Evolutionary conservation across 2,329 filamentous ascomycete species (phyloP).

Genomic region (Fusarium coicis): DNA sequence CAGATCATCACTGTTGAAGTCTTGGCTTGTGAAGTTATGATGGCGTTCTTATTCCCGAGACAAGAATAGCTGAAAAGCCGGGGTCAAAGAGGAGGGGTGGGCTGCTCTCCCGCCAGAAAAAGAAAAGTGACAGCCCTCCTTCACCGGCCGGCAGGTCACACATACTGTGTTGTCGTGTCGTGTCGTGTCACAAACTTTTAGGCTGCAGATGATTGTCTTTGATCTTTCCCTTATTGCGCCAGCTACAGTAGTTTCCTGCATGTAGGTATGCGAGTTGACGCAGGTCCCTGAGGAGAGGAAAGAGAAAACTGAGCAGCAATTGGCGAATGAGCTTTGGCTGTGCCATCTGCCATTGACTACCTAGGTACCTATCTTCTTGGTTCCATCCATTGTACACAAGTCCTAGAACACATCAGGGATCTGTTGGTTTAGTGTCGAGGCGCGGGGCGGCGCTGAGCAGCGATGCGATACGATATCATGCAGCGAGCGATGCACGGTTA

Average conservation of each 20-base stretch:
- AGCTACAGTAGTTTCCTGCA: conserved; percentile 35
- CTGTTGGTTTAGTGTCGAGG: conserved; percentile 14
- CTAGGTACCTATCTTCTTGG: neutral
- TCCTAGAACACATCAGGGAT: conserved; percentile 1
- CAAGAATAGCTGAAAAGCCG: conserved; percentile 11
- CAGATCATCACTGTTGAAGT: neutral
- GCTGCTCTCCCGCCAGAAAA: conserved; percentile 24
- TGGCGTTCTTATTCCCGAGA: conserved; percentile 20
- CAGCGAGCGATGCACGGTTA: conserved; percentile 19
- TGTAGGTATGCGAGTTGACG: conserved; percentile 34
- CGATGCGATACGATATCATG: conserved; percentile 36
- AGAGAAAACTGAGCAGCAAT: conserved; percentile 46
- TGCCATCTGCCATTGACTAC: conserved; percentile 7
- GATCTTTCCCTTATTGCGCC: conserved; percentile 35
- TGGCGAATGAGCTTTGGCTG: conserved; percentile 38
- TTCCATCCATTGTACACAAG: neutral
- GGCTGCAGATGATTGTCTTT: conserved; percentile 23
- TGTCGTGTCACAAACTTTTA: conserved; percentile 31
- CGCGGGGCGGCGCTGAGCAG: conserved; percentile 38
- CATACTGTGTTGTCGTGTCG: conserved; percentile 22
- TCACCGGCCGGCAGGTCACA: conserved; percentile 15
- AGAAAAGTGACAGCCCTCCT: conserved; percentile 25
- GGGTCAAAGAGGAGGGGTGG: conserved; percentile 9
- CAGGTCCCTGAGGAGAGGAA: conserved; percentile 44
- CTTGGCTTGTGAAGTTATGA: neutral